Percentiles rank a stretch among this genome's conserved stretches.
Evolutionary conservation across 2,329 filamentous ascomycete genomes (phyloP).

Genomic region (Claviceps humidiphila): DNA sequence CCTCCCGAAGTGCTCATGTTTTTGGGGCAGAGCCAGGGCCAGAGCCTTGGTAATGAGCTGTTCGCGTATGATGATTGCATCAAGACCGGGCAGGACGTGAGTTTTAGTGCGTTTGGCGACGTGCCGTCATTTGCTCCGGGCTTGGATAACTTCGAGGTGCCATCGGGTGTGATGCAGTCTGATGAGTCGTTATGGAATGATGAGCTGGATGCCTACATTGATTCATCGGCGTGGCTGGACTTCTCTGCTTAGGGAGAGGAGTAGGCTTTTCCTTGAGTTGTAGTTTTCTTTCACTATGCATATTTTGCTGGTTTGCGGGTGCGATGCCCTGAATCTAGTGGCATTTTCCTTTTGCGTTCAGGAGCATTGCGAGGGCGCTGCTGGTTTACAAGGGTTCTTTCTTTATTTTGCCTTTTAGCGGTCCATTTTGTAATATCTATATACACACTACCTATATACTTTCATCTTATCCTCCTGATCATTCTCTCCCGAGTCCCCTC

Average conservation of each 20-base stretch:
- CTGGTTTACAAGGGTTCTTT: too few relatives aligned
- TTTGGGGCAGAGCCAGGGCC: neutral
- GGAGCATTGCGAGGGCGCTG: too few relatives aligned
- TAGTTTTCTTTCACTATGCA: neutral
- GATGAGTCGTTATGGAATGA: neutral
- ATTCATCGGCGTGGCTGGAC: neutral
- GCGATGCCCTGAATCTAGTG: too few relatives aligned
- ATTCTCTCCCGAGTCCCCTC: too few relatives aligned
- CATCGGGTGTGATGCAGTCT: neutral
- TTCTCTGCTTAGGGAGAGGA: neutral
- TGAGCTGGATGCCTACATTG: neutral
- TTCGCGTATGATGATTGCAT: neutral
- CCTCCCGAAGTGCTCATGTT: neutral
- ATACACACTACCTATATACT: too few relatives aligned
- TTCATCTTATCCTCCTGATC: too few relatives aligned
- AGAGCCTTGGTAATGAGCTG: neutral
- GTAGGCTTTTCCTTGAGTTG: neutral
- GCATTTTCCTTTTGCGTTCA: too few relatives aligned
- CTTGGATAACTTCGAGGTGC: neutral
- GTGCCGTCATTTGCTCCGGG: neutral
- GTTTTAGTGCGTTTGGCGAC: neutral
- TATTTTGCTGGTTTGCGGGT: too few relatives aligned
- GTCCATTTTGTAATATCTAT: too few relatives aligned
- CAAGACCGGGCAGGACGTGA: neutral
- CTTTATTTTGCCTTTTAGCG: too few relatives aligned